Evolutionary conservation across 2,329 filamentous ascomycete genomes (phyloP).

Genomic region (Aspergillus pseudoglaucus): DNA sequence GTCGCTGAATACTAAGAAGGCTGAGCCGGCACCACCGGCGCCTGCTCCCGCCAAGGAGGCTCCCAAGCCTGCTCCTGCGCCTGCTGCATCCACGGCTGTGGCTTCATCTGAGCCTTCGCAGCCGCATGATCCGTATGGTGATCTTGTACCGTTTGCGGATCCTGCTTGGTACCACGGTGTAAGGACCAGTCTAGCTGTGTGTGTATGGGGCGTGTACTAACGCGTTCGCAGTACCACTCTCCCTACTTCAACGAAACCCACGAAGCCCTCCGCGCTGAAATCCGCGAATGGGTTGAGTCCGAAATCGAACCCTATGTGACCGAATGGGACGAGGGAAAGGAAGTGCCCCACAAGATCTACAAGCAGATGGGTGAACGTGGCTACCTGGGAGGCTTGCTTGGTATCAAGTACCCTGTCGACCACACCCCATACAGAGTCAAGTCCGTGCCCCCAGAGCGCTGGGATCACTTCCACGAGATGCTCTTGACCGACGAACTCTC

Average conservation of each 20-base stretch:
- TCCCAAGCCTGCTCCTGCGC: slow-evolving; percentile 47
- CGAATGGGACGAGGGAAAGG: slow-evolving; percentile 95
- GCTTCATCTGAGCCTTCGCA: slow-evolving; percentile 54
- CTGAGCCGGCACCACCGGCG: slow-evolving; percentile 40
- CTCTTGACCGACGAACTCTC: slow-evolving; percentile 91
- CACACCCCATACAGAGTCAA: slow-evolving; percentile 66
- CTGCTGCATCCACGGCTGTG: slow-evolving; percentile 40
- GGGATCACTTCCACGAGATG: slow-evolving; percentile 98
- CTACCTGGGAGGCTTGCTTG: slow-evolving; percentile 85
- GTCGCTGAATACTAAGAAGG: slow-evolving; percentile 81
- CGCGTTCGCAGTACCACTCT: slow-evolving; percentile 69
- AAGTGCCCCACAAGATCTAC: slow-evolving; percentile 83
- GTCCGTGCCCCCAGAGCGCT: slow-evolving; percentile 77
- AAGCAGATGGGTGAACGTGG: slow-evolving; percentile 91
- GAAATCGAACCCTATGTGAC: slow-evolving; percentile 86
- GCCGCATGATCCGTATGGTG: slow-evolving; percentile 75
- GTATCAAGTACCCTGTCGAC: slow-evolving; percentile 67
- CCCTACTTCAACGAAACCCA: slow-evolving; percentile 96
- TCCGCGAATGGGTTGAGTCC: slow-evolving; percentile 84
- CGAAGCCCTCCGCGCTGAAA: slow-evolving; percentile 79
- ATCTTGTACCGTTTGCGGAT: slow-evolving; percentile 84
- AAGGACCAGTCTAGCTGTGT: slow-evolving; percentile 35
- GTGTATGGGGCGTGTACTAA: not conserved
- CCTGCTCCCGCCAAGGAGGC: slow-evolving; percentile 44
- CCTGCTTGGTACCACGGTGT: slow-evolving; percentile 93